A percentile compares a stretch with the other conserved stretches of the same genome.
These are phyloP conservation scores for Pisolithus tinctorius DNA, from an alignment of 768 basidiomycete species.

Conservation along the genomic window DNA sequence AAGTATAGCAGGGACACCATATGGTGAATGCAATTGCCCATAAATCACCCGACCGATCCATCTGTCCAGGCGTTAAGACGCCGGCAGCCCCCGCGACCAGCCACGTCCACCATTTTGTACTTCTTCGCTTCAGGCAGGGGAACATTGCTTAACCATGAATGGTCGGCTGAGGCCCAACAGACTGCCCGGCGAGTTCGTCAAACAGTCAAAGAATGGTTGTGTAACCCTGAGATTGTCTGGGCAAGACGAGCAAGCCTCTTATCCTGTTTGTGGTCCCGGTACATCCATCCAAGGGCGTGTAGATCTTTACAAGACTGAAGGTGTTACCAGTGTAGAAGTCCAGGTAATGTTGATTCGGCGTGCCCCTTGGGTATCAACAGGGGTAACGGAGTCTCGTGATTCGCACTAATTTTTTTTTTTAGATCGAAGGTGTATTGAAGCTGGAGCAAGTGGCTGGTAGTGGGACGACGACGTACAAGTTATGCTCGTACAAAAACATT, in stretches of 20 bases:
- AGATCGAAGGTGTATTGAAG: slow-evolving; percentile 58
- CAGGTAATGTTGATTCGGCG: slow-evolving; percentile 35
- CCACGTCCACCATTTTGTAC: slow-evolving; percentile 45
- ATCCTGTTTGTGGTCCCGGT: slow-evolving; percentile 55
- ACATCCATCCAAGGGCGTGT: slow-evolving; percentile 50
- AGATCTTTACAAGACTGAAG: slow-evolving; percentile 48
- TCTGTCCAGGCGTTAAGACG: background rate
- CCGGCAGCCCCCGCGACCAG: slow-evolving; percentile 24
- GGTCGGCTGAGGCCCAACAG: slow-evolving; percentile 31
- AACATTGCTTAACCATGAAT: slow-evolving; percentile 46
- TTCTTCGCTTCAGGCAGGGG: slow-evolving; percentile 44
- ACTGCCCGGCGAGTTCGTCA: slow-evolving; percentile 46
- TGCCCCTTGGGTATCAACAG: background rate
- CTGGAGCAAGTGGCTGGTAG: slow-evolving; percentile 62
- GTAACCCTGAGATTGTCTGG: slow-evolving; percentile 44
- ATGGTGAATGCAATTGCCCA: slow-evolving; percentile 14
- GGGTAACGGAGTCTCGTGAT: background rate
- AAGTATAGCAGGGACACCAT: slow-evolving; percentile 28
- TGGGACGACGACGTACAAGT: slow-evolving; percentile 45
- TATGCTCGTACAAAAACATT: slow-evolving; percentile 45
- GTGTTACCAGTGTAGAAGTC: slow-evolving; percentile 55
- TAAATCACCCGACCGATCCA: slow-evolving; percentile 17
- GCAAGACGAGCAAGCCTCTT: slow-evolving; percentile 41
- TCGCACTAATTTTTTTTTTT: background rate
- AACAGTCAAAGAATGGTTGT: slow-evolving; percentile 50